phyloP scores from a whole-genome alignment of 371 early-diverging fungal species.

The Mortierella sp. region DNA sequence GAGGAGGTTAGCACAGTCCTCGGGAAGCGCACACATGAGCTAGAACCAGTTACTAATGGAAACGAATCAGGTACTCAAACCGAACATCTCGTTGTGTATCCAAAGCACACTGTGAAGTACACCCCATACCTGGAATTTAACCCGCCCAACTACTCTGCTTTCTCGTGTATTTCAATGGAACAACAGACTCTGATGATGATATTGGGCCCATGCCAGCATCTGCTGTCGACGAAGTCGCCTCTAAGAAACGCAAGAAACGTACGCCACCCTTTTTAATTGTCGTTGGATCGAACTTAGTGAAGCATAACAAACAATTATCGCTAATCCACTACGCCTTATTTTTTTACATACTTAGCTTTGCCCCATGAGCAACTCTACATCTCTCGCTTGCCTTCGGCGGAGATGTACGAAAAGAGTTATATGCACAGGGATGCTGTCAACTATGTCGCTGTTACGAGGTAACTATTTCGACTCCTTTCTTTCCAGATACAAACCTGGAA shows the following conservation, averaged over 20 bases:
- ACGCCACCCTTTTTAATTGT: no score
- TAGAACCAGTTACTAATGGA: slow-evolving; percentile 9
- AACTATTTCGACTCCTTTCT: no score
- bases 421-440: slow-evolving; percentile 95
- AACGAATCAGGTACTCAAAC: slow-evolving; percentile 50
- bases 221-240: slow-evolving; percentile 17
- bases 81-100: no score
- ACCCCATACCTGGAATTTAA: no score
- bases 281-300: no score
- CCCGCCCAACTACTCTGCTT: no score
- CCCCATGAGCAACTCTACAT: slow-evolving; percentile 84
- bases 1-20: slow-evolving; percentile 16
- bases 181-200: slow-evolving; percentile 59
- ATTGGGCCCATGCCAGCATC: slow-evolving; percentile 63
- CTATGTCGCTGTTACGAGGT: slow-evolving; percentile 80
- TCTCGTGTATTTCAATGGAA: not conserved
- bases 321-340: not conserved
- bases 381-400: slow-evolving; percentile 80
- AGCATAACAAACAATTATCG: no score
- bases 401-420: slow-evolving; percentile 93
- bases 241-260: slow-evolving; percentile 53
- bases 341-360: slow-evolving; percentile 56
- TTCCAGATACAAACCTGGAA: no score
- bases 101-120: no score
- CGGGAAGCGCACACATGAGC: slow-evolving; percentile 41